phyloP scores from a whole-genome alignment of 2,329 filamentous ascomycete species.

The Zymoseptoria brevis region DNA sequence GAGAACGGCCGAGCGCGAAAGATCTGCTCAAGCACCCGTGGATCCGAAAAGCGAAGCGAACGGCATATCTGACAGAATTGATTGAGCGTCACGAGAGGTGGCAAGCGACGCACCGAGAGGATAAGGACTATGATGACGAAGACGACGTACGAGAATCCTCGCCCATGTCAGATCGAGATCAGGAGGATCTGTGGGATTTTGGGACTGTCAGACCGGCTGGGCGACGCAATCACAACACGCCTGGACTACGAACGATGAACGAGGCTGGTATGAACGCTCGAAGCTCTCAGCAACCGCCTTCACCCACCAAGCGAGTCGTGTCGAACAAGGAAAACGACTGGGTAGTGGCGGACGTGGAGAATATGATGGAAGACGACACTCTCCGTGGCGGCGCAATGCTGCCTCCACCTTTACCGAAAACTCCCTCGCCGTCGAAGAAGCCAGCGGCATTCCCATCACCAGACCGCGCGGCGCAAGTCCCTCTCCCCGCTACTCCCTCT shows the following conservation, averaged over 20 bases:
- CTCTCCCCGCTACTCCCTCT: conserved; percentile 40
- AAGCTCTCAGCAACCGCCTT: conserved; percentile 34
- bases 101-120: conserved; percentile 69
- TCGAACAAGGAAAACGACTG: conserved; percentile 30
- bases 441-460: conserved; percentile 29
- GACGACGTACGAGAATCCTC: conserved; percentile 46
- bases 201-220: conserved; percentile 82
- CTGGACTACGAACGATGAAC: conserved; percentile 65
- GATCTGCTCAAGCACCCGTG: conserved; percentile 87
- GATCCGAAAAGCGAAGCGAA: conserved; percentile 84
- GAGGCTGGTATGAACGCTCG: conserved; percentile 74
- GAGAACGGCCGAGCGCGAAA: conserved; percentile 76
- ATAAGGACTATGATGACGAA: conserved; percentile 55
- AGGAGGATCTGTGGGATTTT: conserved; percentile 97
- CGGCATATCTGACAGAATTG: conserved; percentile 89
- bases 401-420: conserved; percentile 30
- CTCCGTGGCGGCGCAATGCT: conserved; percentile 23
- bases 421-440: conserved; percentile 39
- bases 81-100: conserved; percentile 87
- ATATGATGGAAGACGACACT: conserved; percentile 4
- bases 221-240: conserved; percentile 45
- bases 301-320: conserved; percentile 27
- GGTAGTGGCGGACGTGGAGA: conserved; percentile 19
- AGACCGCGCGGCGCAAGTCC: conserved; percentile 35
- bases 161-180: conserved; percentile 42